These are phyloP conservation scores for Thraustochytrium sp. DNA, from an alignment of 352 stramenopile species.

Conservation along the genomic window DNA sequence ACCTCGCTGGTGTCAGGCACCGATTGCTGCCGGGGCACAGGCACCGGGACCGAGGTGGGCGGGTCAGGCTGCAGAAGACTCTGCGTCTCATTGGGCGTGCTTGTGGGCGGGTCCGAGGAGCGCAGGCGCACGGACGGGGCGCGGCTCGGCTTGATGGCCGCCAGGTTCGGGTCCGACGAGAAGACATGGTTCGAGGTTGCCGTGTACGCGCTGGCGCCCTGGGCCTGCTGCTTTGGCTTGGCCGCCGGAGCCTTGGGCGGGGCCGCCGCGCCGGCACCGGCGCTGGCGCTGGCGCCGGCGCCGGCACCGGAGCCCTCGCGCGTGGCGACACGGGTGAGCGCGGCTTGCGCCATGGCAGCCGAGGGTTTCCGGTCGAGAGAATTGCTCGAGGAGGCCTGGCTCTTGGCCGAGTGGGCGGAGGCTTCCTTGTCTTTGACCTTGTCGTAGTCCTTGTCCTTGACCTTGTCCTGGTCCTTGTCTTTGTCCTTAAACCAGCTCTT, in stretches of 20 bases:
- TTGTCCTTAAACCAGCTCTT: constrained; percentile 32
- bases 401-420: no score
- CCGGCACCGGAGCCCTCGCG: no score
- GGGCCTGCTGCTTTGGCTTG: no score
- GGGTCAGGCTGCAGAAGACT: neutral
- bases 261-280: no score
- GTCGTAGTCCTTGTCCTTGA: neutral
- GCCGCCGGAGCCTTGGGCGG: no score
- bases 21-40: neutral
- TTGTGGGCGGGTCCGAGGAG: neutral
- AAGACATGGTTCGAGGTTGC: neutral
- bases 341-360: no score
- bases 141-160: neutral
- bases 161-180: neutral
- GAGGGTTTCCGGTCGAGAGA: no score
- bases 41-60: neutral
- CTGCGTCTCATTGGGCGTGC: neutral
- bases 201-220: neutral
- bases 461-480: neutral
- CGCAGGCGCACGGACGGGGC: neutral
- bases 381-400: no score
- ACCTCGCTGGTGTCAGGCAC: neutral
- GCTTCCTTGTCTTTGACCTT: no score
- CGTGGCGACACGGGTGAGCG: no score
- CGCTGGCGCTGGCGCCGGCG: no score